Conservation (phyloP, 176 grass and related monocot species). For the Aegilops bicornis region DNA sequence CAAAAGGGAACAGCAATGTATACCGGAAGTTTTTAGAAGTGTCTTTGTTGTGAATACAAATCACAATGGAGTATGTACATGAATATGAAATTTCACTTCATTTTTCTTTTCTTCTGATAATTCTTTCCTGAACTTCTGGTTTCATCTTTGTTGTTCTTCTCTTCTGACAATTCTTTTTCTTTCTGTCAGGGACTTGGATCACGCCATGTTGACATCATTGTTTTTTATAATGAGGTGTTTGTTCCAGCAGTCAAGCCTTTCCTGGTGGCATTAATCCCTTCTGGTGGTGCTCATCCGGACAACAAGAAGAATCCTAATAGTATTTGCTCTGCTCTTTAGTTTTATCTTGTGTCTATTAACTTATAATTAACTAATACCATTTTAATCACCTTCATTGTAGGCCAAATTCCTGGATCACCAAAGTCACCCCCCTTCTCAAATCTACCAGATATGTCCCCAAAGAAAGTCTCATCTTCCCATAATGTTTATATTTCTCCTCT, state of each 20-base stretch:
- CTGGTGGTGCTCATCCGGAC: conserved; percentile 35
- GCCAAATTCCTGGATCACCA: conserved; percentile 69
- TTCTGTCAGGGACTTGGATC: conserved; percentile 57
- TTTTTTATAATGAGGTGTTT: conserved; percentile 93
- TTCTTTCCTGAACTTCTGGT: conserved; percentile 18
- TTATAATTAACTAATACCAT: conserved; percentile 28
- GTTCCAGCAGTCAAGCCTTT: conserved; percentile 83
- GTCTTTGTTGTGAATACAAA: conserved; percentile 64
- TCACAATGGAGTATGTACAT: conserved; percentile 48
- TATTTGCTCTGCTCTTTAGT: conserved; percentile 37
- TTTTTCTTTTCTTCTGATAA: conserved; percentile 17
- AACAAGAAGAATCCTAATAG: conserved; percentile 65
- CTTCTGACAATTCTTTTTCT: conserved; percentile 5
- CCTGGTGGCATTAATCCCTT: conserved; percentile 55
- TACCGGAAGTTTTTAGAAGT: conserved; percentile 67
- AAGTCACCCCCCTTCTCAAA: conserved; percentile 80
- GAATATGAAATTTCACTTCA: neutral
- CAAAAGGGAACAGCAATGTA: conserved; percentile 85
- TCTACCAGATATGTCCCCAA: conserved; percentile 96
- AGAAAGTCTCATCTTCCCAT: conserved; percentile 88
- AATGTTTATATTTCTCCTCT: conserved; percentile 95
- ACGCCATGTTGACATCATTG: conserved; percentile 80
- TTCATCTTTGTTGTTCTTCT: conserved; percentile 25
- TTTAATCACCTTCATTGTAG: conserved; percentile 40
- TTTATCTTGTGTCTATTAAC: conserved; percentile 11